Evolutionary conservation across 2,329 filamentous ascomycete species (phyloP), one percentile per base, ranked within the genome.

Genomic region (Paraphaeosphaeria sporulosa): DNA sequence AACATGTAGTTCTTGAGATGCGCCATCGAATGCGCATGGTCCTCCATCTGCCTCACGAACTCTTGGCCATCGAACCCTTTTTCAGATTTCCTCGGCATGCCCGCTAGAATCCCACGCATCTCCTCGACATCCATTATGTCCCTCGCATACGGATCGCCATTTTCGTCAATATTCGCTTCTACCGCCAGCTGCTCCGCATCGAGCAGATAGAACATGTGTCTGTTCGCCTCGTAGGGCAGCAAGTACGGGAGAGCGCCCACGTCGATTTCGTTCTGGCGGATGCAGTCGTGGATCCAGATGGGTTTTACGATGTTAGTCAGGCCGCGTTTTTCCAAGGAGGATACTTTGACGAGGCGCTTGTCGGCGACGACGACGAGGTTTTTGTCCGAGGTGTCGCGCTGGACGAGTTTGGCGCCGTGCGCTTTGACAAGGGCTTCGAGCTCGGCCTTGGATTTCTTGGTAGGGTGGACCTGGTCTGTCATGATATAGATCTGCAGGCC

Each of bases 401-500:
- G 93, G 8, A 90, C 90, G 34, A 97, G 84, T 10, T 80, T 86
- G 6, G 93, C 95, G 3, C 94, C 94, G 62, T 97, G 88, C 5
- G 89, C 86, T 76, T 95, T 97, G 69, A 98, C 86, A 1, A 96
- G 78, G 9, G 86, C 82, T 76, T 98, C 94, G 1, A 99, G 81
- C 64, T 96, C 89, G 0, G 85, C 82, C 76, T 97, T 97, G 6
- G 85, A 85, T 74, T 88, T 93, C 77, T 92, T 95, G 25, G 82
- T 79, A 0, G 92, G 91, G 44, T 85, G 83, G 1, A 84, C 74
- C 30, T 90, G 88, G 55, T 96, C 93, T 1, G 90, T 94, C 72
- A 97, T 85, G 21, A 98, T 86, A 79, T 89, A 96, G 73, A 97
- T 96, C 43, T 87, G 89, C 15, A 95, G 78, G 0, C 91, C 90